A percentile compares a stretch with the other conserved stretches of the same genome.
phyloP scores from a whole-genome alignment of 2,329 filamentous ascomycete genomes.

The Aureobasidium leucospermi region DNA sequence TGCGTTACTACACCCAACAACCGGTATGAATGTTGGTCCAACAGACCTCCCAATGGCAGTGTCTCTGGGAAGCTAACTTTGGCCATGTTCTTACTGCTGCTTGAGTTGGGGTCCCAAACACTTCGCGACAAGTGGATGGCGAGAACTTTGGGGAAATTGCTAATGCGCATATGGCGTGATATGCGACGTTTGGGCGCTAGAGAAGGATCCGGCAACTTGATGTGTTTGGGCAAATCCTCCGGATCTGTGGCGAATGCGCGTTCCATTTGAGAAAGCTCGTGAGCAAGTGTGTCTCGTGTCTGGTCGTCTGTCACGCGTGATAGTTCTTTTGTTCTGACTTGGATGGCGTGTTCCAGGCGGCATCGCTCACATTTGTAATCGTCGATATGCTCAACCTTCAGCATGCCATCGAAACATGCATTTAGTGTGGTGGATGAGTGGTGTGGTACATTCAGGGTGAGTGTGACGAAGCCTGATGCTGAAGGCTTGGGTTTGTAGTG shows the following conservation, averaged over 20 bases:
- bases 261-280: conserved; percentile 59
- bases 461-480: conserved; percentile 78
- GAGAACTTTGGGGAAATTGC: conserved; percentile 78
- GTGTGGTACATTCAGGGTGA: conserved; percentile 88
- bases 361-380: conserved; percentile 96
- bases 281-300: conserved; percentile 43
- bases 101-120: conserved; percentile 67
- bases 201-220: conserved; percentile 66
- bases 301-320: conserved; percentile 24
- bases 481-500: conserved; percentile 81
- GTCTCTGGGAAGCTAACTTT: conserved; percentile 88
- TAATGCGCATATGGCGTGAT: conserved; percentile 79
- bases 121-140: conserved; percentile 89
- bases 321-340: conserved; percentile 45
- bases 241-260: conserved; percentile 71
- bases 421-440: conserved; percentile 69
- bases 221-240: conserved; percentile 64
- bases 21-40: conserved; percentile 73
- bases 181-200: conserved; percentile 76
- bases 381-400: conserved; percentile 93
- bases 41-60: conserved; percentile 71
- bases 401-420: conserved; percentile 83
- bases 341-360: conserved; percentile 70
- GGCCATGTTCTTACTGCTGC: conserved; percentile 85
- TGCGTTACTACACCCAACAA: conserved; percentile 85